Evolutionary conservation across 495 filamentous ascomycete species (phyloP), one percentile per base, ranked within the genome.

Genomic region (Hypoxylon lenormandii): DNA sequence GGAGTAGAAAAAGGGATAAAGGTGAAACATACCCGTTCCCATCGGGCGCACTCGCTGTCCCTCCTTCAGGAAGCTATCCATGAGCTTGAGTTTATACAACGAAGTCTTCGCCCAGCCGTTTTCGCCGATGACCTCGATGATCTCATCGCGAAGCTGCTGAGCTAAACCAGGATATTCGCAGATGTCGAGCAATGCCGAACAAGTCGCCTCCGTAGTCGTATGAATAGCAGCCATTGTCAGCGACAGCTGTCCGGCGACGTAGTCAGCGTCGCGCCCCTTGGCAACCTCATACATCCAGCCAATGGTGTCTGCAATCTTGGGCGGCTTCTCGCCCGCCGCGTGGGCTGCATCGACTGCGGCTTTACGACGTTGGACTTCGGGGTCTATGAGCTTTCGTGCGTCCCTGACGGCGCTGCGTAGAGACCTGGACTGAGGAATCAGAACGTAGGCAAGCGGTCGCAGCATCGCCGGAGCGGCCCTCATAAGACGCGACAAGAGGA

Each of bases 41-140:
- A 77, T 72, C 0, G 81, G 80, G 3, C 75, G 73, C 13, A 80
- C 15, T 21, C 82, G 55, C 48, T 79, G 76, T 16, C 71, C 75
- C 59, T 84, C 82, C 57, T 81, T 83, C 62, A 84, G 43, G 23
- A 83, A 78, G 73, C 79, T 81, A 51, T 85, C 83, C 80, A 87
- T 78, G 49, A 84, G 68, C 69, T 80, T 82, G 57, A 87, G 68
- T 67, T 85, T 85, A 19, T 77, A 75, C 18, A 86, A 38, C 4
- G 80, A 81, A 13, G 78, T 78, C 74, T 83, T 86, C 36, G 81
- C 79, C 76, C 84, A 76, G 10, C 74, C 74, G 13, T 78, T 46
- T 45, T 74, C 57, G 30, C 68, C 61, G 21, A 79, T 69, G 13
- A 81, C 81, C 28, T 73, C 64, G 38, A 74, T 64, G 46, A 81